A percentile compares a stretch with the other conserved stretches of the same genome.
Evolutionary conservation across 2,329 filamentous ascomycete genomes (phyloP).

Genomic region (Pseudopyricularia cyperi): DNA sequence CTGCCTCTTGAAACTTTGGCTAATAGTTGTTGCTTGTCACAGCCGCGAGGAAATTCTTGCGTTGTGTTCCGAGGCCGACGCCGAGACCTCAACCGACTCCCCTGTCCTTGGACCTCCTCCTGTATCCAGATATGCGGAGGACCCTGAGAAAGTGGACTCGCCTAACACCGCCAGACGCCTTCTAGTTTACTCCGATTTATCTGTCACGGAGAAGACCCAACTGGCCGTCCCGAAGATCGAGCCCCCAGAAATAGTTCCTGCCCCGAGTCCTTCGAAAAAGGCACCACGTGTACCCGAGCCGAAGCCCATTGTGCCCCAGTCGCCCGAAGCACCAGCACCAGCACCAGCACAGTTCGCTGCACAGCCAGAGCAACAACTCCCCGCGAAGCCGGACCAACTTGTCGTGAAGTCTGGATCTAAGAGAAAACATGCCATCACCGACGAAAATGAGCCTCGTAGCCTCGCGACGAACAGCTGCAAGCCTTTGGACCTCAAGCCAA

Average conservation of each 20-base stretch:
- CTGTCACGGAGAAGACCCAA: not conserved
- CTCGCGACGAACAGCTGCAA: slow-evolving; percentile 17
- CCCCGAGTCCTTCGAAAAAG: slow-evolving; percentile 1
- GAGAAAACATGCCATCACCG: slow-evolving; percentile 41
- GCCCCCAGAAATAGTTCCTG: not conserved
- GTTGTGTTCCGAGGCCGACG: slow-evolving; percentile 29
- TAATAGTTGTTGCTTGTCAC: slow-evolving; percentile 14
- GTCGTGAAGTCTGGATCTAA: slow-evolving; percentile 37
- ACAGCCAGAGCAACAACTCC: too few relatives aligned
- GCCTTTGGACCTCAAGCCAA: slow-evolving; percentile 9
- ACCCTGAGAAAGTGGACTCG: slow-evolving; percentile 39
- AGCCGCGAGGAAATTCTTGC: slow-evolving; percentile 51
- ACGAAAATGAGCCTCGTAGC: slow-evolving; percentile 32
- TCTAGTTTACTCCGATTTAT: slow-evolving; percentile 1
- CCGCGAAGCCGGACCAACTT: not conserved
- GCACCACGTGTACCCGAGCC: not conserved
- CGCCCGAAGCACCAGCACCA: not conserved
- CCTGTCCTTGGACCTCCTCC: slow-evolving; percentile 56
- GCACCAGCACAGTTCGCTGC: not conserved
- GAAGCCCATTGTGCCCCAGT: not conserved
- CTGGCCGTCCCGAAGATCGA: not conserved
- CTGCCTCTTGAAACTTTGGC: not conserved
- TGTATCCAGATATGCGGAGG: slow-evolving; percentile 43
- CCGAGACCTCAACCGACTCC: slow-evolving; percentile 40
- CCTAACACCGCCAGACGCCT: slow-evolving; percentile 13